These are phyloP conservation scores for Schoenoplectus triqueter DNA, from an alignment of 202 grass and related monocot genomes.

Conservation along the genomic window DNA sequence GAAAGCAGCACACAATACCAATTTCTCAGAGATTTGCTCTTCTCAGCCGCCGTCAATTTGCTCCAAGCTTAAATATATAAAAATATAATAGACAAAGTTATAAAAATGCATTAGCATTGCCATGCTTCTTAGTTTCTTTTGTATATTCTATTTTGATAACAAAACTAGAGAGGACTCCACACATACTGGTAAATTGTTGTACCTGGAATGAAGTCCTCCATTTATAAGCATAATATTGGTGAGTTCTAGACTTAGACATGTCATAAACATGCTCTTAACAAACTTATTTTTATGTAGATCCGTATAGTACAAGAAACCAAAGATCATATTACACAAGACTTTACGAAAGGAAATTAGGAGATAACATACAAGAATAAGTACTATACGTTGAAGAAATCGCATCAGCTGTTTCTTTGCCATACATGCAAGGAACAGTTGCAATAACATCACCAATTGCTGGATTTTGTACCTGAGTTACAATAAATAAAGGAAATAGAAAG, in stretches of 20 bases:
- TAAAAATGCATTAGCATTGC: not conserved
- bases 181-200: not conserved
- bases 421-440: slow-evolving; percentile 84
- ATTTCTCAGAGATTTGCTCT: slow-evolving; percentile 92
- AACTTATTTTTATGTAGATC: not conserved
- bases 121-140: slow-evolving; percentile 11
- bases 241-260: not conserved
- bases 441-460: slow-evolving; percentile 91
- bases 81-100: slow-evolving; percentile 11
- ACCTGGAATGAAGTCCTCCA: not conserved
- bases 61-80: slow-evolving; percentile 76
- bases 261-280: not conserved
- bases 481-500: slow-evolving; percentile 19
- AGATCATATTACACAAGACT: slow-evolving; percentile 15
- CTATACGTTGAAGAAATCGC: slow-evolving; percentile 82
- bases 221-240: not conserved
- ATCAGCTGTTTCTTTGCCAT: slow-evolving; percentile 79
- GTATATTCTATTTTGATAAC: not conserved
- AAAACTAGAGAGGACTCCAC: not conserved
- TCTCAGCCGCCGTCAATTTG: slow-evolving; percentile 84
- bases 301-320: slow-evolving; percentile 30
- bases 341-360: slow-evolving; percentile 30
- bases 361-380: slow-evolving; percentile 71
- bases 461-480: slow-evolving; percentile 65
- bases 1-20: slow-evolving; percentile 53